phyloP scores from a whole-genome alignment of 805 yeast genomes.

The Hermanozyma aechmeae region DNA sequence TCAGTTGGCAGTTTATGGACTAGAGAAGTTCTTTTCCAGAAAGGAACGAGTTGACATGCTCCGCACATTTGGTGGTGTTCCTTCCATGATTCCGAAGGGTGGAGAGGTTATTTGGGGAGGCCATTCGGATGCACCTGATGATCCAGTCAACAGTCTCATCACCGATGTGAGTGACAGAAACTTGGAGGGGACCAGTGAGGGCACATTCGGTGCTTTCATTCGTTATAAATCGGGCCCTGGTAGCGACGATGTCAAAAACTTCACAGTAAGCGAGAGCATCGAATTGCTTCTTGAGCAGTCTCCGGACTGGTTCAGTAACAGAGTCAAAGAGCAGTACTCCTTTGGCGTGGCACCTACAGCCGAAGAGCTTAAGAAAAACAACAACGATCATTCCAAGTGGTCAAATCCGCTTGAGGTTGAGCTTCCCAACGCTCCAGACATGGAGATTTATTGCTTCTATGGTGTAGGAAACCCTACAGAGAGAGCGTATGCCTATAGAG shows the following conservation, averaged over 20 bases:
- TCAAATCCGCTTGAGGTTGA: constrained; percentile 89
- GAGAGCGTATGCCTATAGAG: constrained; percentile 78
- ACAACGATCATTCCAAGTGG: constrained; percentile 76
- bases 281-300: constrained; percentile 54
- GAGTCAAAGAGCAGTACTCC: constrained; percentile 67
- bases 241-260: constrained; percentile 26
- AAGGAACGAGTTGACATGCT: constrained; percentile 81
- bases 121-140: constrained; percentile 61
- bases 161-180: constrained; percentile 10
- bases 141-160: constrained; percentile 28
- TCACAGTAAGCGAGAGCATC: constrained; percentile 61
- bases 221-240: constrained; percentile 43
- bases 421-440: constrained; percentile 86
- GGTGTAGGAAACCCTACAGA: constrained; percentile 98
- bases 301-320: constrained; percentile 66
- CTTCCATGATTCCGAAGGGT: constrained; percentile 95
- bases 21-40: constrained; percentile 88
- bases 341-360: constrained; percentile 60
- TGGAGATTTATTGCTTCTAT: constrained; percentile 82
- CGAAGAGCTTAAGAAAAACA: constrained; percentile 53
- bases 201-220: constrained; percentile 65
- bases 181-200: constrained; percentile 11
- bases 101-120: constrained; percentile 89
- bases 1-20: constrained; percentile 85
- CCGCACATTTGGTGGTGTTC: constrained; percentile 85